Evolutionary conservation across 75 land plant species (phyloP), one percentile per base, ranked within the genome.

Genomic region (Pinus albicaulis): DNA sequence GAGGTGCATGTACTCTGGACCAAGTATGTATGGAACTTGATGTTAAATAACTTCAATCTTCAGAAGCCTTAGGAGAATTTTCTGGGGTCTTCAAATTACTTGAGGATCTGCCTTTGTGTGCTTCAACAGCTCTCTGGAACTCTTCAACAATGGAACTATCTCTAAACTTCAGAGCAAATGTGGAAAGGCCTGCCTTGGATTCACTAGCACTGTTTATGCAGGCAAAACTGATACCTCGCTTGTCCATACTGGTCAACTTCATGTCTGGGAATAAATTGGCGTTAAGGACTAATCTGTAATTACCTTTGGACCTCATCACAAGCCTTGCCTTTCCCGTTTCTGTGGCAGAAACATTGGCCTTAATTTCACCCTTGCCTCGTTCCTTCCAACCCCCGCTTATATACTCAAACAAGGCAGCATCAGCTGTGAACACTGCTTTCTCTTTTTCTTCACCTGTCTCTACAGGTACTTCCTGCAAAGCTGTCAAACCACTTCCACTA

Each of bases 41-140:
- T 24, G 59, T 69, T 62, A 31, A 81, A 53, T 74, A 79, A 58
- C 55, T 69, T 82, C 31, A 82, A 19, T 65, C 81, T 24, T 85
- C 89, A 14, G 80, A 60, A 63, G 89, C 86, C 73, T 89, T 78
- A 0, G 93, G 91, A 55, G 96, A 91, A 79, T 89, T 93, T 71
- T 93, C 93, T 0, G 93, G 93, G 13, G 93, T 89, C 65, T 80
- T 87, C 65, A 87, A 63, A 74, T 55, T 78, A 31, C 80, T 58
- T 60, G 77, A 26, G 20, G 77, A 65, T 38, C 79, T 73, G 48
- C 93, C 93, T 73, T 78, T 83, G 63, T 85, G 86, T 10, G 73
- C 66, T 56, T 83, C 72, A 13, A 85, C 76, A 28, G 78, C 22
- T n/a, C 73, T 24, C 23, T 74, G 53, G 71, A 85, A 84, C 10